Conservation (phyloP, 768 basidiomycete species). For the Scleroderma bovista region DNA sequence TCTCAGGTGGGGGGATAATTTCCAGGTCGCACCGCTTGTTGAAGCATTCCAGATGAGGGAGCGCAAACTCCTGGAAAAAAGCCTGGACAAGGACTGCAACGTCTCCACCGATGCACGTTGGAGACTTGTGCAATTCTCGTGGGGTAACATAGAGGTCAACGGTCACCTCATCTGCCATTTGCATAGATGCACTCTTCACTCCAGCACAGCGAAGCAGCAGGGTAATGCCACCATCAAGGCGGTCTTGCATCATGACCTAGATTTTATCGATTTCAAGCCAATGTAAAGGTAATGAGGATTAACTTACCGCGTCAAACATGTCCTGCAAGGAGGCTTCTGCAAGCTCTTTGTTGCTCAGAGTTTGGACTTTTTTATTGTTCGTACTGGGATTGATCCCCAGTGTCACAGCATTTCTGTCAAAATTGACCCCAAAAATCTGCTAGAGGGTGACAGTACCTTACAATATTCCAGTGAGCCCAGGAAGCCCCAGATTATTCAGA, state of each 20-base stretch:
- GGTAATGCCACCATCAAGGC: conserved; percentile 6
- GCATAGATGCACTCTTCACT: neutral
- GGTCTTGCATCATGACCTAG: conserved; percentile 7
- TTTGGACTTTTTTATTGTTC: neutral
- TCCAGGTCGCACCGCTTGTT: conserved; percentile 1
- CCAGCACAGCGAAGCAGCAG: conserved; percentile 4
- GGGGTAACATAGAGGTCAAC: conserved; percentile 7
- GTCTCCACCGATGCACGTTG: conserved; percentile 1
- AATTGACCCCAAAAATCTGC: too few species aligned
- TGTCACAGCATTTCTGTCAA: too few species aligned
- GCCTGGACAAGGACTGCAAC: conserved; percentile 5
- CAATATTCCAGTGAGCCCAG: too few species aligned
- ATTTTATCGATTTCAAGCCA: neutral
- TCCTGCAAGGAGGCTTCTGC: conserved; percentile 1
- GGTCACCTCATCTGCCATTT: conserved; percentile 1
- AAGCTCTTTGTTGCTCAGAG: neutral
- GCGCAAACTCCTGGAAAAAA: conserved; percentile 7
- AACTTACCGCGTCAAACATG: conserved; percentile 6
- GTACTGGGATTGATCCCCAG: neutral
- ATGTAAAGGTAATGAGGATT: neutral
- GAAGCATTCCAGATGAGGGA: conserved; percentile 5
- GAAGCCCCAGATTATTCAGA: too few species aligned
- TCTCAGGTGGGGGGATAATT: neutral
- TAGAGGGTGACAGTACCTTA: too few species aligned
- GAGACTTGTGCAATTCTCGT: neutral